Percentiles rank a stretch among this genome's conserved stretches.
Conservation (phyloP, 2,329 filamentous ascomycete species). For the Xenoacremonium recifei region DNA sequence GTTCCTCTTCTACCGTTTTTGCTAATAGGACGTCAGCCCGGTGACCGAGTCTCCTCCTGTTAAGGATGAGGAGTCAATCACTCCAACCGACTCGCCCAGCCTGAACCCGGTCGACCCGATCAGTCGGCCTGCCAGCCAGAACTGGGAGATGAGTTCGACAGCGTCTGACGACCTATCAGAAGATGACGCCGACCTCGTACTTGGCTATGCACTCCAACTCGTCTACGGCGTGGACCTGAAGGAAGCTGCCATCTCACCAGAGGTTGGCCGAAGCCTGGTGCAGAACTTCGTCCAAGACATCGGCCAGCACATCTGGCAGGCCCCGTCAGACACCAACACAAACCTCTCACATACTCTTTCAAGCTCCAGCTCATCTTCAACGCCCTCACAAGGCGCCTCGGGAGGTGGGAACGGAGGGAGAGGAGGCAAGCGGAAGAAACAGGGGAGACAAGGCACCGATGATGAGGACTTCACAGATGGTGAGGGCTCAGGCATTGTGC, state of each 20-base stretch:
- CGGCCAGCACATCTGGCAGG: conserved; percentile 31
- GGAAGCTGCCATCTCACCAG: conserved; percentile 27
- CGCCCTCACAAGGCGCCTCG: conserved; percentile 26
- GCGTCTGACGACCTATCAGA: conserved; percentile 29
- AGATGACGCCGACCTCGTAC: conserved; percentile 34
- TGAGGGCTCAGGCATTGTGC: conserved; percentile 28
- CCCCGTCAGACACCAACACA: conserved; percentile 26
- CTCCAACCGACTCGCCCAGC: conserved; percentile 14
- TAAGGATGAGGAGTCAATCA: conserved; percentile 19
- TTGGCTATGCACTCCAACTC: conserved; percentile 36
- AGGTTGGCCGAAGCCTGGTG: conserved; percentile 29
- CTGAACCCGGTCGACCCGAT: conserved; percentile 1
- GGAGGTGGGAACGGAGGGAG: conserved; percentile 18
- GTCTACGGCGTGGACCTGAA: conserved; percentile 37
- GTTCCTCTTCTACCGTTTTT: background rate
- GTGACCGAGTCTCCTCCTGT: conserved; percentile 13
- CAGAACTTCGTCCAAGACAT: conserved; percentile 33
- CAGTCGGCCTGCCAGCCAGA: conserved; percentile 10
- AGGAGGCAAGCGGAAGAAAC: conserved; percentile 37
- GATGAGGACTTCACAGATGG: conserved; percentile 36
- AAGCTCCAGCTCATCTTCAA: conserved; percentile 29
- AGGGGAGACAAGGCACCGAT: conserved; percentile 26
- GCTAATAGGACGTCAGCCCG: conserved; percentile 13
- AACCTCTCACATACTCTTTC: conserved; percentile 31
- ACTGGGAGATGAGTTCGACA: conserved; percentile 18